A percentile compares a stretch with the other conserved stretches of the same genome.
Evolutionary conservation across 2,329 filamentous ascomycete species (phyloP).

Genomic region (Ceratocystis cacaofunesta): DNA sequence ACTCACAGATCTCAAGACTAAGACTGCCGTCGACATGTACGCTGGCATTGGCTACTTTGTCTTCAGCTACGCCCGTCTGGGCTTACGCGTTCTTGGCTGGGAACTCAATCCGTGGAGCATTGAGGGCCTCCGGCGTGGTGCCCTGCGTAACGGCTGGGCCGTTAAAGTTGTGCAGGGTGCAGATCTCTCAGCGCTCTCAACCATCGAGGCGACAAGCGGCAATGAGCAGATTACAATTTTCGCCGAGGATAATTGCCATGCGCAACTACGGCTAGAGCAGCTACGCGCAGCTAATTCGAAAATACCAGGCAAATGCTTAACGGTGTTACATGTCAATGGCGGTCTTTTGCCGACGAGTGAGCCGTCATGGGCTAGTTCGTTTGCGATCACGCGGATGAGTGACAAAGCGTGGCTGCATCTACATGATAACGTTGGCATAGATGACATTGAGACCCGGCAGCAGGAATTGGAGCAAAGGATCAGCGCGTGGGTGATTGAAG

Average conservation of each 20-base stretch:
- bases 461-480: conserved; percentile 36
- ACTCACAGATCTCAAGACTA: conserved; percentile 1
- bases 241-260: conserved; percentile 49
- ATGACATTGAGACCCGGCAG: conserved; percentile 34
- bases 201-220: conserved; percentile 27
- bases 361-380: conserved; percentile 37
- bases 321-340: conserved; percentile 46
- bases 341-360: conserved; percentile 47
- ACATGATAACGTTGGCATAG: conserved; percentile 48
- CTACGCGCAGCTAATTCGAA: conserved; percentile 22
- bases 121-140: conserved; percentile 66
- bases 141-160: conserved; percentile 51
- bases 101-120: conserved; percentile 82
- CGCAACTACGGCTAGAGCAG: conserved; percentile 29
- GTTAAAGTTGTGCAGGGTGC: conserved; percentile 37
- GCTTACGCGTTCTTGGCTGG: conserved; percentile 67
- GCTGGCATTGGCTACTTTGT: conserved; percentile 90
- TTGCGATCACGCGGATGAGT: conserved; percentile 28
- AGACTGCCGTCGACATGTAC: conserved; percentile 60
- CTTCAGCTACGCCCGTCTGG: conserved; percentile 63
- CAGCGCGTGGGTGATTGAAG: conserved; percentile 23
- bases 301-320: neutral
- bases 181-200: conserved; percentile 24
- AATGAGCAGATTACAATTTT: conserved; percentile 50
- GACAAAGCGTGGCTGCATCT: conserved; percentile 44